Conservation (phyloP, 2,329 filamentous ascomycete species). For the Diatrype stigma region DNA sequence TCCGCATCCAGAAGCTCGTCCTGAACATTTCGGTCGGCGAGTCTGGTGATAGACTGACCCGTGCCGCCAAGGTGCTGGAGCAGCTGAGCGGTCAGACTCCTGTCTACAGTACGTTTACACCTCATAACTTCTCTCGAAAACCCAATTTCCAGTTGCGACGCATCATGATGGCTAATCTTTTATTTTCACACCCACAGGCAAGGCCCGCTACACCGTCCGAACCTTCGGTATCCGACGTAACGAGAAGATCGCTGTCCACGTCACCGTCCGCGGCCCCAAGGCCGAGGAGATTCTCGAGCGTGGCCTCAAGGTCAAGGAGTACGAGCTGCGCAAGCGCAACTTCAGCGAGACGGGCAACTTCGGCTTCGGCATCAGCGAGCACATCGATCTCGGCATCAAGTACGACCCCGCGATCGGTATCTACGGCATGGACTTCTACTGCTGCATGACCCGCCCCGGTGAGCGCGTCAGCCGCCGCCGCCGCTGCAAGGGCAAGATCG, state of each 20-base stretch:
- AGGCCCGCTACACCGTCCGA: conserved; percentile 99
- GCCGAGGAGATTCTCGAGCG: conserved; percentile 99
- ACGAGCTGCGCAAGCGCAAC: conserved; percentile 99
- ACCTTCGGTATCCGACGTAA: conserved; percentile 99
- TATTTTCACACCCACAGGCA: conserved; percentile 55
- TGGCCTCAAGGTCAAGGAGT: conserved; percentile 99
- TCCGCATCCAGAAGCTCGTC: conserved; percentile 73
- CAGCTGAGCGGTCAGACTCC: conserved; percentile 99
- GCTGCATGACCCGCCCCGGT: conserved; percentile 99
- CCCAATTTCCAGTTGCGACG: conserved; percentile 5
- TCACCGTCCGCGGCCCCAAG: conserved; percentile 98
- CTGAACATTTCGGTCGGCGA: conserved; percentile 91
- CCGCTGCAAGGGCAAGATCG: conserved; percentile 82
- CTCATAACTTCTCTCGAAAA: not conserved
- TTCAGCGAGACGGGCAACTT: conserved; percentile 99
- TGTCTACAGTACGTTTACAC: conserved; percentile 79
- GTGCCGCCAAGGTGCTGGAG: conserved; percentile 99
- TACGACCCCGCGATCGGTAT: conserved; percentile 98
- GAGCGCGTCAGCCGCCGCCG: conserved; percentile 96
- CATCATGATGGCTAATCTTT: conserved; percentile 11
- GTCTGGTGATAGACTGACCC: conserved; percentile 99
- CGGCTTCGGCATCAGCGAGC: conserved; percentile 99
- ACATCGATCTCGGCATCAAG: conserved; percentile 99
- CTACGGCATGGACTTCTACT: conserved; percentile 99
- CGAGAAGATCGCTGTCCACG: conserved; percentile 99